Conservation (phyloP, 2,329 filamentous ascomycete genomes). For the Fusarium lateritium region DNA sequence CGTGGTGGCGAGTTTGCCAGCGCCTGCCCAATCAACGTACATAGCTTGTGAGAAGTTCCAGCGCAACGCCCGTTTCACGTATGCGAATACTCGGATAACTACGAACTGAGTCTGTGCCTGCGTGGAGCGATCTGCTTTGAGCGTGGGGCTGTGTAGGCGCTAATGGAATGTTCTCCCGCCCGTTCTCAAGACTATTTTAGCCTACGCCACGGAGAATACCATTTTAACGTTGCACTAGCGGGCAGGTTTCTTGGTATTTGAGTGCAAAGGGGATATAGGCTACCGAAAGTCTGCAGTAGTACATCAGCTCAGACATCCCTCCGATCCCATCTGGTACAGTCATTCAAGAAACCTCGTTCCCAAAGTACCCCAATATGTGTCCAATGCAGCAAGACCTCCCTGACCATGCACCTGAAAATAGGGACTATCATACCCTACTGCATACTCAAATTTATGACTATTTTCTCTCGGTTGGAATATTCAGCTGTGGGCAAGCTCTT, state of each 20-base stretch:
- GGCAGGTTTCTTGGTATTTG: not conserved
- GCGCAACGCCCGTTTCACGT: not conserved
- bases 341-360: not conserved
- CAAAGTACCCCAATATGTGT: not conserved
- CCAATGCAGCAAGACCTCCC: not conserved
- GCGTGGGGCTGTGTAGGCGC: not conserved
- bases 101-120: no score
- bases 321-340: not conserved
- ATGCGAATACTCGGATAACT: not conserved
- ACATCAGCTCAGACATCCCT: not conserved
- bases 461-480: not conserved
- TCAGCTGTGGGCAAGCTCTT: not conserved
- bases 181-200: not conserved
- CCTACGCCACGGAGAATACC: not conserved
- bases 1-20: not conserved
- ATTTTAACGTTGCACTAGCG: not conserved
- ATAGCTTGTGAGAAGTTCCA: not conserved
- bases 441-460: constrained; percentile 3
- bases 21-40: not conserved
- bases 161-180: not conserved
- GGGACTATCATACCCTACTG: not conserved
- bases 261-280: not conserved
- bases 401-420: not conserved
- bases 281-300: not conserved
- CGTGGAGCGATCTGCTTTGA: no score